Evolutionary conservation across 192 early-diverging fungal species (phyloP), one percentile per base, ranked within the genome.

Genomic region (Coemansia sp.): DNA sequence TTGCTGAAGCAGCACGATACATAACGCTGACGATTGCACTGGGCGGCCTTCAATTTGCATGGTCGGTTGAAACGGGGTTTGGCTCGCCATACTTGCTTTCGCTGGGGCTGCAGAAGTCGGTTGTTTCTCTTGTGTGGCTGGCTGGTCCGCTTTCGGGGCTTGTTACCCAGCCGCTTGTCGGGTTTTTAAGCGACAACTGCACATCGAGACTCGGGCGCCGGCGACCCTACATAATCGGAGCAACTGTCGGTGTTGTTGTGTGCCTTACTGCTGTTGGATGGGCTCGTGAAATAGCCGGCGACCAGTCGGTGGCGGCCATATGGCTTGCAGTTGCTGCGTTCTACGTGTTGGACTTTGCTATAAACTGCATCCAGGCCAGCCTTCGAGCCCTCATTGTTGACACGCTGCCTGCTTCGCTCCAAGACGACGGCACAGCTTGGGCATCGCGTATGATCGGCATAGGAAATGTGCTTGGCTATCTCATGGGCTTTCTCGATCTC

Each of bases 101-200:
- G 1, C 85, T 99, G 20, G 93, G 91, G 0, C 69, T 99, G 48
- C 84, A 89, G 20, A 91, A 92, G 72, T 84, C 93, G 13, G 77
- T 91, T 35, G 89, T 91, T 62, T 93, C 94, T 39, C 77, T 97
- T 33, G 96, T 99, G 10, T 99, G 96, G 96, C 82, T 99, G 58
- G 94, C 94, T 2, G 92, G 92, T 7, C 92, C 92, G 39, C 74
- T 94, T n/a, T 91, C 90, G 35, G 92, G 92, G 15, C 77, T 93
- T 20, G 64, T 93, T 30, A 90, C 88, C 67, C 91, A 93, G 64
- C 91, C 91, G 20, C 74, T 95, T 40, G 88, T 95, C 12, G 95
- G 95, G 10, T 89, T 87, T 4, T 85, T 93, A 46, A 92, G 90
- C 75, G 95, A 97, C 75, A 73, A 77, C 40, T 86, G 86, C 66